These are phyloP conservation scores for Curvularia hawaiiensis DNA, from an alignment of 2,329 filamentous ascomycete species.

Conservation along the genomic window DNA sequence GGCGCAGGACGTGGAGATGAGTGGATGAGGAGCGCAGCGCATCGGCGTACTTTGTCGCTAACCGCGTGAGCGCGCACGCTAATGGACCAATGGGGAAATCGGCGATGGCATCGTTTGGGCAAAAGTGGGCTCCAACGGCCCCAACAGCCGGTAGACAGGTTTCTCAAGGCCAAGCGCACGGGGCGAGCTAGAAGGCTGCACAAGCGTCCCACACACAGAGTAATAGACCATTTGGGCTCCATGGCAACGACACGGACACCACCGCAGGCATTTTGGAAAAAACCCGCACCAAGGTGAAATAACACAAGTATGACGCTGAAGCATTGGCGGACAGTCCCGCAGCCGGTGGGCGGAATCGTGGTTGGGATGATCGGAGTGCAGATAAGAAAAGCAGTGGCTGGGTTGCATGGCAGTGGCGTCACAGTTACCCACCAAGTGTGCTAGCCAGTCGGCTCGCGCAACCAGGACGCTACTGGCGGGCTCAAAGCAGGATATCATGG, in stretches of 20 bases:
- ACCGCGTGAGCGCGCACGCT: neutral
- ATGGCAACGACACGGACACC: neutral
- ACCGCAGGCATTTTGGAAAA: neutral
- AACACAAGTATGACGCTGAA: neutral
- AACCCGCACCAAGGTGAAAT: neutral
- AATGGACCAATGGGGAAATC: neutral
- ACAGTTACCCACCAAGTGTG: slow-evolving; percentile 1
- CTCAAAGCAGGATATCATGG: neutral
- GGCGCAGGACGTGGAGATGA: slow-evolving; percentile 41
- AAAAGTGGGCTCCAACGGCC: neutral
- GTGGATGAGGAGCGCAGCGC: slow-evolving; percentile 27
- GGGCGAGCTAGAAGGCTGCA: slow-evolving; percentile 4
- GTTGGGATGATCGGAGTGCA: slow-evolving; percentile 11
- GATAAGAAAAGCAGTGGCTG: slow-evolving; percentile 9
- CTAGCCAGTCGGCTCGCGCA: neutral
- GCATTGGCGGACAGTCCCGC: neutral
- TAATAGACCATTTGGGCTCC: slow-evolving; percentile 7
- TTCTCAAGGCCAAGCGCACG: slow-evolving; percentile 4
- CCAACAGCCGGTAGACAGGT: neutral
- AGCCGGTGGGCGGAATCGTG: neutral
- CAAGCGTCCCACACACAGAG: slow-evolving; percentile 3
- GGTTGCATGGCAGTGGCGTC: slow-evolving; percentile 13
- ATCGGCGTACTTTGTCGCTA: neutral
- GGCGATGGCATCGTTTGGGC: neutral
- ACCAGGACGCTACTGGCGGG: neutral